Percentiles rank a stretch among this genome's conserved stretches.
Conservation (phyloP, 2,329 filamentous ascomycete genomes). For the Anisogramma anomala region DNA sequence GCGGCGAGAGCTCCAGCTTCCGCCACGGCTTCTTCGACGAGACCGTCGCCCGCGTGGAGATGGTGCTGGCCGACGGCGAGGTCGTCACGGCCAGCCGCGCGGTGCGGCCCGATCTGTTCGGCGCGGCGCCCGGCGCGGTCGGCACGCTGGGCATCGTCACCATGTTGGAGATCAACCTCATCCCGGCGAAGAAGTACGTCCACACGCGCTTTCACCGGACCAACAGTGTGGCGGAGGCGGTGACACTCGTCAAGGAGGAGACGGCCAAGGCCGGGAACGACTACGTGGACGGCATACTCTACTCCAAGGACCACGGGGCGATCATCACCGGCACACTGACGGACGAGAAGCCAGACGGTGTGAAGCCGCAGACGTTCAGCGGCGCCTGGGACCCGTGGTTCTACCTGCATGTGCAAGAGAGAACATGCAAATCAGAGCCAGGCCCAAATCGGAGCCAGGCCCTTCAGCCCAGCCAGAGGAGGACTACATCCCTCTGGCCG, state of each 20-base stretch:
- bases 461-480: slow-evolving; percentile 7
- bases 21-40: slow-evolving; percentile 61
- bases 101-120: slow-evolving; percentile 44
- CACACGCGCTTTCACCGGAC: slow-evolving; percentile 49
- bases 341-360: slow-evolving; percentile 33
- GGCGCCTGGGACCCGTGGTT: slow-evolving; percentile 61
- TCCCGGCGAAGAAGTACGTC: slow-evolving; percentile 50
- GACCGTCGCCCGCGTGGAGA: slow-evolving; percentile 52
- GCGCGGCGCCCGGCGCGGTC: slow-evolving; percentile 53
- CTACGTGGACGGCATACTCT: slow-evolving; percentile 66
- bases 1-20: slow-evolving; percentile 60
- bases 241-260: slow-evolving; percentile 37
- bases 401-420: slow-evolving; percentile 55
- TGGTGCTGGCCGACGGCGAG: slow-evolving; percentile 56
- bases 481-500: slow-evolving; percentile 55
- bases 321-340: slow-evolving; percentile 53
- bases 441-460: slow-evolving; percentile 16
- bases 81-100: slow-evolving; percentile 38
- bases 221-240: slow-evolving; percentile 34
- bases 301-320: slow-evolving; percentile 47
- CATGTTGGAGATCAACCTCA: slow-evolving; percentile 51
- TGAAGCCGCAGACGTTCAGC: slow-evolving; percentile 40
- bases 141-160: slow-evolving; percentile 59
- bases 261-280: slow-evolving; percentile 38
- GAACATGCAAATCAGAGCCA: slow-evolving; percentile 22